A percentile compares a stretch with the other conserved stretches of the same genome.
Conservation (phyloP, 495 filamentous ascomycete genomes). For the Aspergillus panamensis region DNA sequence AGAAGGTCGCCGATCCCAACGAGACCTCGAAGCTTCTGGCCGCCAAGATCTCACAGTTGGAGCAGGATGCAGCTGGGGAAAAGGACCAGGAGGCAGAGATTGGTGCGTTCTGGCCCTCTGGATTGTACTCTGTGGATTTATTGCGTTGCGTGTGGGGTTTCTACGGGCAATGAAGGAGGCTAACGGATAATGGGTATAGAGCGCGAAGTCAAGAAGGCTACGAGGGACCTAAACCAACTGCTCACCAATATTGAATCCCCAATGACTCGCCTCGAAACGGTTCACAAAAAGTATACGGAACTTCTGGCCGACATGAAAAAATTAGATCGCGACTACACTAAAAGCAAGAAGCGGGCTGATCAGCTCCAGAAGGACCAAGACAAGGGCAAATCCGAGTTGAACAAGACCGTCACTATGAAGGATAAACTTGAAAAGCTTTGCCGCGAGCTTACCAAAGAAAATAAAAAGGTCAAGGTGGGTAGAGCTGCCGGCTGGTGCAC, state of each 20-base stretch:
- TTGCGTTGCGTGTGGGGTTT: conserved; percentile 10
- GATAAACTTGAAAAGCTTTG: conserved; percentile 95
- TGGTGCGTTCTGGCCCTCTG: conserved; percentile 60
- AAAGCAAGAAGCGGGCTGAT: conserved; percentile 93
- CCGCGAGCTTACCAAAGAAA: conserved; percentile 87
- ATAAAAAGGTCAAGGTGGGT: conserved; percentile 90
- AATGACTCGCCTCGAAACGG: conserved; percentile 71
- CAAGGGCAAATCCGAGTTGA: conserved; percentile 77
- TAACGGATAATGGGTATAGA: conserved; percentile 46
- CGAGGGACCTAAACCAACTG: conserved; percentile 77
- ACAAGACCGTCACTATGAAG: conserved; percentile 79
- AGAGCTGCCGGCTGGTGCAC: not conserved
- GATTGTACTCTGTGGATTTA: conserved; percentile 10
- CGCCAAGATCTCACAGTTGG: conserved; percentile 91
- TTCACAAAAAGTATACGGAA: conserved; percentile 88
- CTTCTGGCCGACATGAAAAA: conserved; percentile 91
- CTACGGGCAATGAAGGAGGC: conserved; percentile 12
- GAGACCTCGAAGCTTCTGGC: conserved; percentile 88
- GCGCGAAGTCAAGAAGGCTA: conserved; percentile 87
- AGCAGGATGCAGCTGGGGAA: conserved; percentile 85
- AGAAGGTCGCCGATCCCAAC: conserved; percentile 70
- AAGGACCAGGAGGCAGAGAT: conserved; percentile 96
- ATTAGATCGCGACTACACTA: conserved; percentile 86
- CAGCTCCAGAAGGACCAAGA: conserved; percentile 97
- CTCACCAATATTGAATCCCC: conserved; percentile 75